Evolutionary conservation across 495 filamentous ascomycete genomes (phyloP).

Genomic region (Penicillium robsamsonii): DNA sequence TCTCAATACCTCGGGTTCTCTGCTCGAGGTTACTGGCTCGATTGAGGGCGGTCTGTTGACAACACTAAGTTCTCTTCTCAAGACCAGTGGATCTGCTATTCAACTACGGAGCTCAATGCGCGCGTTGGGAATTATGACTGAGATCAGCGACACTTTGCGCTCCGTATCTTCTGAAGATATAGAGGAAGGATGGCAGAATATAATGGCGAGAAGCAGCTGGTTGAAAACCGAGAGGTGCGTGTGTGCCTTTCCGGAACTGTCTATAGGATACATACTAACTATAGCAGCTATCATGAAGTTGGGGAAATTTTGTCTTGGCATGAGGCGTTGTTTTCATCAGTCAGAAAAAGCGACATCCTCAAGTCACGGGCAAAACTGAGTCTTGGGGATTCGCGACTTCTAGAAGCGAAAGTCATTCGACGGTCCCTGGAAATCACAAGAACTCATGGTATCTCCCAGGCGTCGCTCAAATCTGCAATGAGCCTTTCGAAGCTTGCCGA

Average conservation of each 20-base stretch:
- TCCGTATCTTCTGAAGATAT: constrained; percentile 58
- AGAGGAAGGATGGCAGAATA: constrained; percentile 57
- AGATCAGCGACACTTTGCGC: constrained; percentile 73
- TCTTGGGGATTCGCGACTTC: constrained; percentile 59
- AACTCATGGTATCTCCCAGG: constrained; percentile 76
- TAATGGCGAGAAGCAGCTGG: constrained; percentile 67
- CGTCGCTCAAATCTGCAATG: constrained; percentile 79
- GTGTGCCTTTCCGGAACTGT: not conserved
- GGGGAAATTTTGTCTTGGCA: constrained; percentile 77
- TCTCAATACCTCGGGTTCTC: constrained; percentile 64
- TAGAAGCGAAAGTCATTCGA: constrained; percentile 72
- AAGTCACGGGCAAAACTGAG: constrained; percentile 55
- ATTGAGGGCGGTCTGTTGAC: constrained; percentile 64
- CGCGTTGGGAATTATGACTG: constrained; percentile 73
- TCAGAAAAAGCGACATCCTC: constrained; percentile 65
- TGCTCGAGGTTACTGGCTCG: constrained; percentile 45
- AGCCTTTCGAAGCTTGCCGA: constrained; percentile 71
- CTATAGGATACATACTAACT: constrained; percentile 16
- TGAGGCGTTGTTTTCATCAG: constrained; percentile 76
- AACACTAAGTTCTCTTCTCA: constrained; percentile 58
- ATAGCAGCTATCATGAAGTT: constrained; percentile 72
- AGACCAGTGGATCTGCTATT: constrained; percentile 54
- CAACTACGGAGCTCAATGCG: constrained; percentile 63
- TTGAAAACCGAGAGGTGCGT: constrained; percentile 73
- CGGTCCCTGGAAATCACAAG: constrained; percentile 71